Evolutionary conservation across 208 protist species (phyloP).

Genomic region (Entamoeba invadens): DNA sequence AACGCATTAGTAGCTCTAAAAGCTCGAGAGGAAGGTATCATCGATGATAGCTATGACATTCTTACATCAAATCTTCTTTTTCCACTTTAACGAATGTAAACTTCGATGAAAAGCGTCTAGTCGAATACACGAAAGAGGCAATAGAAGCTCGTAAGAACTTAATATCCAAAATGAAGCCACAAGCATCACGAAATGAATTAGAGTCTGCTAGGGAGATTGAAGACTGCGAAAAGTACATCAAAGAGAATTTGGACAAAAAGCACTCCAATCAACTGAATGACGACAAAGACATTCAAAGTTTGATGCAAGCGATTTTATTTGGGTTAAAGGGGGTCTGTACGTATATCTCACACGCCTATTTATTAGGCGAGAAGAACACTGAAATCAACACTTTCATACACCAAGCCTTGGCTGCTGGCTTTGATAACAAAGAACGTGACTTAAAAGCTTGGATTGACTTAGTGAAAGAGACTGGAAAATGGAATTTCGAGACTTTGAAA

Average conservation of each 20-base stretch:
- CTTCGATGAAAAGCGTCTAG: not conserved
- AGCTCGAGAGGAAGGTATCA: not conserved
- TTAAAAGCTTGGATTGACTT: not conserved
- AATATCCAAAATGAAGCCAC: not conserved
- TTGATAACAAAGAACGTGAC: not conserved
- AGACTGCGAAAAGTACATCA: not conserved
- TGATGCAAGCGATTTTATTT: not conserved
- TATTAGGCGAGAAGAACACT: not conserved
- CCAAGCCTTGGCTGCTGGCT: not conserved
- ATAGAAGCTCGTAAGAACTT: not conserved
- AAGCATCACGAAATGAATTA: not conserved
- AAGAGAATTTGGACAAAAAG: not conserved
- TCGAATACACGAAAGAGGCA: not conserved
- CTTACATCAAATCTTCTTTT: not conserved
- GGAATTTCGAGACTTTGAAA: not conserved
- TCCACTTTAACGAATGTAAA: not conserved
- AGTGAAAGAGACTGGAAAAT: not conserved
- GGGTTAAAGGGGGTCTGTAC: not conserved
- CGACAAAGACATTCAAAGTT: not conserved
- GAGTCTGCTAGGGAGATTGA: not conserved
- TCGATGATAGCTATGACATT: not conserved
- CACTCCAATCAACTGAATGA: not conserved
- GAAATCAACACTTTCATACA: not conserved
- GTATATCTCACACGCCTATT: not conserved
- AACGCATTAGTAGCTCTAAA: not conserved